Percentiles rank a stretch among this genome's conserved stretches.
Evolutionary conservation across 2,329 filamentous ascomycete species (phyloP).

Genomic region (Colletotrichum chrysophilum): DNA sequence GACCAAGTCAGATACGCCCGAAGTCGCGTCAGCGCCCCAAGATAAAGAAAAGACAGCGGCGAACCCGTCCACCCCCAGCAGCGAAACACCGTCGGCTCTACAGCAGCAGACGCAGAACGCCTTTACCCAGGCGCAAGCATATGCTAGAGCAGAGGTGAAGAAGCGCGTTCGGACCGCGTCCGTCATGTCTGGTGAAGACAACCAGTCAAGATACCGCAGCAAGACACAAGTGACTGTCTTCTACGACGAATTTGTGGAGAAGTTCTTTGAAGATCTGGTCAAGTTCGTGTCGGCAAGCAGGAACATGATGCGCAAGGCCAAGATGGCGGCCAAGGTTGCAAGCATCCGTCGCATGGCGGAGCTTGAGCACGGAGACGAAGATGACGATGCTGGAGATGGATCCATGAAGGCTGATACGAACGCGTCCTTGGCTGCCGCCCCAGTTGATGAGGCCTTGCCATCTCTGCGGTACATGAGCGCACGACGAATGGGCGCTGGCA

Average conservation of each 20-base stretch:
- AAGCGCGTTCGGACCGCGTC: constrained; percentile 58
- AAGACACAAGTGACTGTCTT: constrained; percentile 85
- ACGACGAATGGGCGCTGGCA: constrained; percentile 31
- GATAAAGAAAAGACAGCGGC: neutral
- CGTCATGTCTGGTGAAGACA: constrained; percentile 53
- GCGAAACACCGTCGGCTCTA: constrained; percentile 38
- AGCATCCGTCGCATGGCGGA: constrained; percentile 66
- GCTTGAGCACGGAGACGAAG: constrained; percentile 51
- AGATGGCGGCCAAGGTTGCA: constrained; percentile 79
- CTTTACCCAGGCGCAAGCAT: constrained; percentile 48
- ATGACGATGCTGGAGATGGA: constrained; percentile 41
- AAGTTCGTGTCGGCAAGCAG: constrained; percentile 80
- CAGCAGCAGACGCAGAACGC: constrained; percentile 49
- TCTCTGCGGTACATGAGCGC: constrained; percentile 46
- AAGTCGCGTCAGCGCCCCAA: neutral
- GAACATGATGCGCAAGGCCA: constrained; percentile 86
- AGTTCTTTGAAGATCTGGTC: constrained; percentile 81
- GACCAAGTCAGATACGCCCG: neutral
- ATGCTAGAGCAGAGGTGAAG: constrained; percentile 52
- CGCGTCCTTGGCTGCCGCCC: neutral
- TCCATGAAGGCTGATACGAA: constrained; percentile 9
- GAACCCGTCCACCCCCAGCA: constrained; percentile 34
- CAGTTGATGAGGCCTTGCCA: constrained; percentile 35
- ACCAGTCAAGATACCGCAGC: constrained; percentile 65
- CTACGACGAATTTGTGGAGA: constrained; percentile 88